Evolutionary conservation across 371 early-diverging fungal species (phyloP).

Genomic region (Mucor lusitanicus): DNA sequence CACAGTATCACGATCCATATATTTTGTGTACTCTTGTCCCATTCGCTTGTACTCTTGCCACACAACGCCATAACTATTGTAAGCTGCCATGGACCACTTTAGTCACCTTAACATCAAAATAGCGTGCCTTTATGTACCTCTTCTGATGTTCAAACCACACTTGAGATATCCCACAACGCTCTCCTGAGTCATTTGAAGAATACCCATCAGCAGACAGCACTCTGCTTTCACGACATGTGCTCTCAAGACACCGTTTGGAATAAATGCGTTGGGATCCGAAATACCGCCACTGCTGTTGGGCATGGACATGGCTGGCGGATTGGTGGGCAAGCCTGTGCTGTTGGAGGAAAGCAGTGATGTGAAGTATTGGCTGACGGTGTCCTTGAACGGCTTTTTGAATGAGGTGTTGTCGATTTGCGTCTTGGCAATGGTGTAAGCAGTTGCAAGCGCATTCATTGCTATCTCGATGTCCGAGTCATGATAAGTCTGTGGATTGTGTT

Average conservation of each 20-base stretch:
- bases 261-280: constrained; percentile 24
- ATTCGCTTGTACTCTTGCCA: constrained; percentile 56
- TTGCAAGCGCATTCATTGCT: constrained; percentile 40
- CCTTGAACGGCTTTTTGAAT: constrained; percentile 39
- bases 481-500: constrained; percentile 29
- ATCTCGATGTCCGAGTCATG: constrained; percentile 34
- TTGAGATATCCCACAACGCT: constrained; percentile 57
- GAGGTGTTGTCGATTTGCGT: constrained; percentile 41
- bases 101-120: neutral
- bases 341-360: constrained; percentile 27
- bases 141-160: constrained; percentile 60
- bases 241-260: constrained; percentile 60
- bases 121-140: constrained; percentile 41
- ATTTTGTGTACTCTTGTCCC: constrained; percentile 48
- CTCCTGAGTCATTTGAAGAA: constrained; percentile 63
- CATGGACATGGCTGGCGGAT: constrained; percentile 26
- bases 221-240: constrained; percentile 65
- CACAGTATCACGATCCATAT: constrained; percentile 51
- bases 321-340: constrained; percentile 30
- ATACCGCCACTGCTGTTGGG: constrained; percentile 20
- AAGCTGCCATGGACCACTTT: constrained; percentile 23
- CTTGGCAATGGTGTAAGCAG: constrained; percentile 45
- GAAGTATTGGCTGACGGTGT: constrained; percentile 41
- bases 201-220: constrained; percentile 53
- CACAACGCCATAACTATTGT: constrained; percentile 47